Conservation (phyloP, 116 monocot genomes). For the Phalaenopsis hybrid region DNA sequence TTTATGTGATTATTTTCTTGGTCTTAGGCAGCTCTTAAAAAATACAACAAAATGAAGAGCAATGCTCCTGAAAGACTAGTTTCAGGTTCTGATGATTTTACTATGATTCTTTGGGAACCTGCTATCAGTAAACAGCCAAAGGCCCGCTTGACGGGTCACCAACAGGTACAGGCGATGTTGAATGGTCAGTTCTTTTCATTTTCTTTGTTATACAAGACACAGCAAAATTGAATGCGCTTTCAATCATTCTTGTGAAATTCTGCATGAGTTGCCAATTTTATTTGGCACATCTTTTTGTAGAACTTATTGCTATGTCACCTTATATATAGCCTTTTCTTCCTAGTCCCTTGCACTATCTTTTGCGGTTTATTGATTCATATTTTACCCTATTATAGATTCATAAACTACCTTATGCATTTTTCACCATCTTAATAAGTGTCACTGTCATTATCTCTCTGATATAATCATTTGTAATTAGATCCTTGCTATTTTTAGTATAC, state of each 20-base stretch:
- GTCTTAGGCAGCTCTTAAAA: constrained; percentile 63
- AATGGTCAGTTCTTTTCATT: neutral
- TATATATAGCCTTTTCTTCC: neutral
- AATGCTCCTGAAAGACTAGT: constrained; percentile 91
- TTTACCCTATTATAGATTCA: too few species aligned
- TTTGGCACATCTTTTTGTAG: too few species aligned
- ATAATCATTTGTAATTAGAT: too few species aligned
- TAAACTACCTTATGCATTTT: too few species aligned
- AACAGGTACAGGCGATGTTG: constrained; percentile 42
- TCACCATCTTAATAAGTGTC: neutral
- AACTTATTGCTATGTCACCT: too few species aligned
- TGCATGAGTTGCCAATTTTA: too few species aligned
- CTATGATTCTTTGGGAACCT: constrained; percentile 96
- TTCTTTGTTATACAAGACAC: neutral
- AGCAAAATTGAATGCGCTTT: neutral
- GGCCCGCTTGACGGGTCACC: constrained; percentile 85
- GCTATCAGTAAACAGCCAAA: constrained; percentile 71
- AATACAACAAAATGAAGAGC: constrained; percentile 78
- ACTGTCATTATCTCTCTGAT: neutral
- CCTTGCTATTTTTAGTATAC: neutral
- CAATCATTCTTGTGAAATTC: neutral
- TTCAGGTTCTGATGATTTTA: constrained; percentile 97
- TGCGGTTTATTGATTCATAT: too few species aligned
- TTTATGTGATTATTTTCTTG: neutral
- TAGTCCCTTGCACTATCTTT: neutral